phyloP scores from a whole-genome alignment of 2,329 filamentous ascomycete species.

The Beauveria rudraprayagi region DNA sequence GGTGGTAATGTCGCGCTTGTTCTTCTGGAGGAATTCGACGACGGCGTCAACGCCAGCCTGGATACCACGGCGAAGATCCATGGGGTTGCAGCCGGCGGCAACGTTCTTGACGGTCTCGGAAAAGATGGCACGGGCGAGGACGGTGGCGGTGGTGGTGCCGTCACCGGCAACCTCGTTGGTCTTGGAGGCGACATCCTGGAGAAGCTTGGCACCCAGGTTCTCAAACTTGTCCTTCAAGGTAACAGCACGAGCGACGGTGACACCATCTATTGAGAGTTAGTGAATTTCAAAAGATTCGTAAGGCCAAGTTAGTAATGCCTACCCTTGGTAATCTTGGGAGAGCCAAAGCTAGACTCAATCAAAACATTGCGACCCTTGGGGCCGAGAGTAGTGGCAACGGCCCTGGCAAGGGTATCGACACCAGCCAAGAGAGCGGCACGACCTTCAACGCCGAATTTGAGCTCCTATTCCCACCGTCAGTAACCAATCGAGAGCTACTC shows the following conservation, averaged over 20 bases:
- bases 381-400: slow-evolving; percentile 90
- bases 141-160: slow-evolving; percentile 95
- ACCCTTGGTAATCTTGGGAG: slow-evolving; percentile 99
- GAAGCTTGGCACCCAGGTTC: slow-evolving; percentile 92
- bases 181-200: slow-evolving; percentile 98
- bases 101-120: slow-evolving; percentile 99
- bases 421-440: slow-evolving; percentile 82
- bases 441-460: slow-evolving; percentile 96
- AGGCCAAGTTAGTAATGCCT: slow-evolving; percentile 21
- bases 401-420: slow-evolving; percentile 94
- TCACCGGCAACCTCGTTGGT: slow-evolving; percentile 99
- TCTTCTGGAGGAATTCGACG: slow-evolving; percentile 85
- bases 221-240: slow-evolving; percentile 98
- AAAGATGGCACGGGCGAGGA: slow-evolving; percentile 96
- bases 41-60: slow-evolving; percentile 94
- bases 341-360: slow-evolving; percentile 97
- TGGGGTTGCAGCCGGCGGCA: slow-evolving; percentile 97
- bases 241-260: slow-evolving; percentile 83
- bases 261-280: slow-evolving; percentile 55
- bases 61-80: slow-evolving; percentile 95
- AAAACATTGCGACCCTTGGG: slow-evolving; percentile 98
- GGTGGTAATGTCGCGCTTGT: slow-evolving; percentile 98
- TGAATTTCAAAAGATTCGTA: not conserved
- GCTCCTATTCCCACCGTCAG: slow-evolving; percentile 52
- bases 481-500: not conserved